Evolutionary conservation across 768 basidiomycete species (phyloP).

Genomic region (Phaeotremella skinneri): DNA sequence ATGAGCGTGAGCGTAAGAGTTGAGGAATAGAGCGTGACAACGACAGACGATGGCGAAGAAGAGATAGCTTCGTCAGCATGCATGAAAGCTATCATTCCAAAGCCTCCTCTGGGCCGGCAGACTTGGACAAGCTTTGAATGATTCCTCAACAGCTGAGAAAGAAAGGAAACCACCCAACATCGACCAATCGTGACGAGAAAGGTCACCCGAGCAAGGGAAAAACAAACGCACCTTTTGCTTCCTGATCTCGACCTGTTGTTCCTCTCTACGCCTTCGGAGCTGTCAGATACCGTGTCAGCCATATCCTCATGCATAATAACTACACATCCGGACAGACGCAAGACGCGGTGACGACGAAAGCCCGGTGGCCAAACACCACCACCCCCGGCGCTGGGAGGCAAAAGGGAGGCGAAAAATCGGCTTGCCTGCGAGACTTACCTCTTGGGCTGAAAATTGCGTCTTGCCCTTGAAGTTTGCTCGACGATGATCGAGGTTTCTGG

Average conservation of each 20-base stretch:
- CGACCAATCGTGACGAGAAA: background rate
- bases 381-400: background rate
- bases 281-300: conserved; percentile 49
- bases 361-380: background rate
- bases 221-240: conserved; percentile 66
- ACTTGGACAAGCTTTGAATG: too few species aligned
- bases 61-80: too few species aligned
- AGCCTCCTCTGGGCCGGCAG: too few species aligned
- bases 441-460: conserved; percentile 51
- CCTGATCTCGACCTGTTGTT: conserved; percentile 98
- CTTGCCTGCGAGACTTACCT: conserved; percentile 33
- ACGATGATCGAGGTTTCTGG: conserved; percentile 48
- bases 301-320: background rate
- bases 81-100: too few species aligned
- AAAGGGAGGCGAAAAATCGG: conserved; percentile 1
- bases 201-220: background rate
- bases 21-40: background rate
- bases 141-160: background rate
- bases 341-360: background rate
- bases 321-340: too few species aligned
- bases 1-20: background rate
- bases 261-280: conserved; percentile 91
- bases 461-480: conserved; percentile 52
- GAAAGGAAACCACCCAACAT: background rate
- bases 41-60: too few species aligned